These are phyloP conservation scores for Camellia japonica DNA, from an alignment of 148 eudicot species.

Conservation along the genomic window DNA sequence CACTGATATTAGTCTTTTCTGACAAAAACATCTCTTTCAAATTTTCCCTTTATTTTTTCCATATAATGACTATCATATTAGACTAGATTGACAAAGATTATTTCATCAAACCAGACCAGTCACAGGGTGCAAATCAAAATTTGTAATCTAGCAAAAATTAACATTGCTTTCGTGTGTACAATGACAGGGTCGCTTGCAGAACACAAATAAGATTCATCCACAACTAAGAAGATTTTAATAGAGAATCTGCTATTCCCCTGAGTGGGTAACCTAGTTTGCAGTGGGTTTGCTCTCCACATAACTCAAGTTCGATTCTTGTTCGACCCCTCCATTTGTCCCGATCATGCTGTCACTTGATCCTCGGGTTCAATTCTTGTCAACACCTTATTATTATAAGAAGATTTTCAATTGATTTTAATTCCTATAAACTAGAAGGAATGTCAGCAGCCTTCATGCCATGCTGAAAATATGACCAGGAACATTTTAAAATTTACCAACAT, in stretches of 20 bases:
- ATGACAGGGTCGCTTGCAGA: background rate
- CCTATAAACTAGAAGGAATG: too few species aligned
- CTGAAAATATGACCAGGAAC: background rate
- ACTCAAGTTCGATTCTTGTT: too few species aligned
- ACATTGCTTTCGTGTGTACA: background rate
- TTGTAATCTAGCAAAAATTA: background rate
- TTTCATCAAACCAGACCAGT: background rate
- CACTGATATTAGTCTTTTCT: background rate
- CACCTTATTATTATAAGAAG: too few species aligned
- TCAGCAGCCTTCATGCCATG: background rate
- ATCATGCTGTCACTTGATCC: too few species aligned
- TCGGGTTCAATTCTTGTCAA: too few species aligned
- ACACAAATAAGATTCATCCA: background rate
- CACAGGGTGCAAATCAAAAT: background rate
- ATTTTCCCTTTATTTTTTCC: background rate
- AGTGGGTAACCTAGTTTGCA: too few species aligned
- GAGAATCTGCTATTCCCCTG: background rate
- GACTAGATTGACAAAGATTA: background rate
- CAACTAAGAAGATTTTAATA: too few species aligned
- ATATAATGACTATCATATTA: background rate
- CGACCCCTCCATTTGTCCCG: too few species aligned
- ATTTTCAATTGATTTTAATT: background rate
- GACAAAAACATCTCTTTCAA: background rate
- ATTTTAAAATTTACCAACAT: background rate
- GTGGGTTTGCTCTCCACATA: too few species aligned